Evolutionary conservation across 176 grass and related monocot genomes (phyloP), one percentile per base, ranked within the genome.

Genomic region (Juncus effusus): DNA sequence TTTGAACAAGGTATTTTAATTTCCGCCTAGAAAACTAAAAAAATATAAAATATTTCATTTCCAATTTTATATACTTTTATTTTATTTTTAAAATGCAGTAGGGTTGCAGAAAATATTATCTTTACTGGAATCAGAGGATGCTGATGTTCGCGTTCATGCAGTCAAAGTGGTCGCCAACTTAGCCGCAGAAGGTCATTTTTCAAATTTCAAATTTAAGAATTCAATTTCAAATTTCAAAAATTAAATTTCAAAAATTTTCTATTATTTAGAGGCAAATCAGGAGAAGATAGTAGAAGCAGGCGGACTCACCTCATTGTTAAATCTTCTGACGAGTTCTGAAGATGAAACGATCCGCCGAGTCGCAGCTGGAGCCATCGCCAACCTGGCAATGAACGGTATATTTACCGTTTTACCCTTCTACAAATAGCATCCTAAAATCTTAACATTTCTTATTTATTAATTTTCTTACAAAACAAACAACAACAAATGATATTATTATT

Each of bases 241-340:
- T 28, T 28, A 28, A 28, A 28, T 47, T 47, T 45, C 42, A 71
- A 57, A 47, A 44, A 58, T 65, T 66, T 52, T 10, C 19, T 49
- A 77, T 58, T 6, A 74, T 82, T 55, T 62, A 53, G 95, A 99
- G 78, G 86, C 86, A 78, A 99, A 99, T 78, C 95, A 99, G 72
- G 95, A 94, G 81, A 99, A 90, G 73, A 99, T 99, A 72, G 95
- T 99, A 58, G 86, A 99, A 82, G 95, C 95, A 73, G 95, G 95
- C 64, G 95, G 95, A 10, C 83, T 99, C 64, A 79, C 83, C 49
- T 99, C 95, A 65, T 80, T 99, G 62, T 83, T 94, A 63, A 76
- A 65, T 79, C 83, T 99, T 67, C 86, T 99, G 62, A 99, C 80
- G 73, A 94, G 83, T 73, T 99, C 95, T 37, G 95, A 99, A 71